These are phyloP conservation scores for Micromonas commoda DNA, from an alignment of 139 green algal genomes.

Conservation along the genomic window DNA sequence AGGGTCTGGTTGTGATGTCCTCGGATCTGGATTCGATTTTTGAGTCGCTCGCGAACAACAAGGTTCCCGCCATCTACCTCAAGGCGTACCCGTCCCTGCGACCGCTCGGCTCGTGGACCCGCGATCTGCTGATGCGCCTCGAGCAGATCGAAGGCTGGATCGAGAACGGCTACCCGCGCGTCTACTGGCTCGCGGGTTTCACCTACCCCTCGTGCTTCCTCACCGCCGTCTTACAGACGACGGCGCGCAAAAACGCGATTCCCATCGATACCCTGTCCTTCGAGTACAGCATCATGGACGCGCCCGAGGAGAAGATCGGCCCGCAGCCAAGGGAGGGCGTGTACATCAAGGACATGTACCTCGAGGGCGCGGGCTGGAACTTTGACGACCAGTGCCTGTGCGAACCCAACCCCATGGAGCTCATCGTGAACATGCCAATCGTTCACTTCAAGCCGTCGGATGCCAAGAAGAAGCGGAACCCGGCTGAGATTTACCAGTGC, in stretches of 20 bases:
- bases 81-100: conserved; percentile 68
- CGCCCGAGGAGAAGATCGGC: conserved; percentile 62
- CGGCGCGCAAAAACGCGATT: conserved; percentile 57
- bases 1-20: conserved; percentile 76
- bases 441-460: conserved; percentile 78
- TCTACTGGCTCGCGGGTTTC: conserved; percentile 82
- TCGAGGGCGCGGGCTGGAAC: conserved; percentile 77
- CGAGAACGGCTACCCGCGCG: conserved; percentile 58
- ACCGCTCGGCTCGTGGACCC: conserved; percentile 66
- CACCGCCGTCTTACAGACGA: conserved; percentile 70
- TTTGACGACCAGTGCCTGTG: conserved; percentile 65
- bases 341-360: conserved; percentile 72
- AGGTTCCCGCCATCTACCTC: conserved; percentile 38
- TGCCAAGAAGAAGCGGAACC: conserved; percentile 56
- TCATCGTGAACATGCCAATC: conserved; percentile 82
- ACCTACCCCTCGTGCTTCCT: conserved; percentile 78
- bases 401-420: conserved; percentile 80
- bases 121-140: conserved; percentile 68
- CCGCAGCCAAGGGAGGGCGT: conserved; percentile 71
- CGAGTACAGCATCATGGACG: conserved; percentile 66
- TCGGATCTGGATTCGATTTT: conserved; percentile 71
- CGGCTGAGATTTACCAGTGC: conserved; percentile 62
- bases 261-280: conserved; percentile 81
- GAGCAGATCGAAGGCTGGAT: conserved; percentile 67
- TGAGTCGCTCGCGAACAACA: conserved; percentile 56